Base-by-base conservation (phyloP, 2,329 filamentous ascomycete genomes). In the Ophiosphaerella narmari region DNA sequence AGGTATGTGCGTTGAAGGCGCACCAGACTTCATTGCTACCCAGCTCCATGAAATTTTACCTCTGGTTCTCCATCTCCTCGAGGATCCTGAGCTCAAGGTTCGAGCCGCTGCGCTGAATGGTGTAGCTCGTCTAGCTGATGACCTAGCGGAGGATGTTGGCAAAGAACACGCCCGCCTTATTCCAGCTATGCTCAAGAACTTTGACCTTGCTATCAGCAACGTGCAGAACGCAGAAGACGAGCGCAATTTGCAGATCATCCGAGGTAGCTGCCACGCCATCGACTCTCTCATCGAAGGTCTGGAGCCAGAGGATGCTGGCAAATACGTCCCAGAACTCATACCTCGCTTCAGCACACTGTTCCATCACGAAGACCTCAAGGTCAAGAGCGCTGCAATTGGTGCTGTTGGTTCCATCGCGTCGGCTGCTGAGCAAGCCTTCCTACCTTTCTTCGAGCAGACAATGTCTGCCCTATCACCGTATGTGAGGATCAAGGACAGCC, bases 21-120 rank as follows among this genome's bases (percentile, higher is more conserved):
- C 94, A 26, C 94, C 94, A 13, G 94, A 99, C 74, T 99, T 97
- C 76, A 91, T 97, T 68, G 91, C 90, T 57, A 96, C 92, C 16
- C 94, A 99, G 76, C 84, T 97, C 55, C 82, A 88, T 67, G 84
- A 88, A 59, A 88, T 97, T 60, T 85, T 97, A 72, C 94, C 94
- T 41, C 82, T 90, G 62, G 86, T 97, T 51, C 81, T 97, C 50
- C 86, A 85, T 66, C 82, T 97, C 7, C 84, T 99, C 34, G 82
- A 91, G 69, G 94, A 99, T 70, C 80, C 84, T n/a, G 89, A 95
- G 60, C 82, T 86, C 61, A 86, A 86, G 63, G 94, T 99, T 50
- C 86, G 94, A 53, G 89, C 91, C 72, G 91, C 93, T 42, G 88
- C 94, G 18, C 80, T 97, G 39, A 88, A 96, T 57, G 89, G 91